Evolutionary conservation across 345 rosid genomes (phyloP), one percentile per base, ranked within the genome.

Genomic region (Luvunga scandens): DNA sequence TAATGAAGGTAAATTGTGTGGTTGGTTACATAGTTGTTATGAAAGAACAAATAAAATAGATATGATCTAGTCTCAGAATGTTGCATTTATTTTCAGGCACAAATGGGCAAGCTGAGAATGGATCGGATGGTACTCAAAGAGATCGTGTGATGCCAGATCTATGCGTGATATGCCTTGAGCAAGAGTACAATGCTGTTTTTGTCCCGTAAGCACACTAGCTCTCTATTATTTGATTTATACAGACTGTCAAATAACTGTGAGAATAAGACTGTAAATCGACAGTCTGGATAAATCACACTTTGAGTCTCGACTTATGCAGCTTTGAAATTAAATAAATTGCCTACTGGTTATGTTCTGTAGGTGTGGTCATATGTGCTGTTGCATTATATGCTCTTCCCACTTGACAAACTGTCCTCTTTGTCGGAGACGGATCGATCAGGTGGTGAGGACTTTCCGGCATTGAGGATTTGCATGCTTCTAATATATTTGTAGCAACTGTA

Each of bases 291-390:
- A 53, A 53, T 19, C 22, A 1, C 39, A 22, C 62, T 77, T 22
- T 6, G 61, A 61, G 33, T 57, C 71, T 75, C 16, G 9, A 45
- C 69, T 27, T 75, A 1, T 21, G 42, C 59, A 28, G 62, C 7
- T 4, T 56, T 59, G 24, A 2, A 22, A 48, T 24, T 16, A 13
- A 66, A 27, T 33, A 16, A 2, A 0, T 55, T 66, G 33, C 24
- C 31, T 77, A 56, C 69, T 31, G 24, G 30, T 79, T 34, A 66
- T 66, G 53, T 78, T 76, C 59, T 75, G 85, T 87, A 96, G 97
- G 89, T 96, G 99, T 80, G 99, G 97, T 71, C 99, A 94, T 83
- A 91, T 96, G 99, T 96, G 99, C 82, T 90, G 98, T 76, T 96
- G 99, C 83, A 87, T 75, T 14, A 12, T 91, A 28, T 96, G 99